Conservation (phyloP, 2,329 filamentous ascomycete species). For the Chaetomium sp. region DNA sequence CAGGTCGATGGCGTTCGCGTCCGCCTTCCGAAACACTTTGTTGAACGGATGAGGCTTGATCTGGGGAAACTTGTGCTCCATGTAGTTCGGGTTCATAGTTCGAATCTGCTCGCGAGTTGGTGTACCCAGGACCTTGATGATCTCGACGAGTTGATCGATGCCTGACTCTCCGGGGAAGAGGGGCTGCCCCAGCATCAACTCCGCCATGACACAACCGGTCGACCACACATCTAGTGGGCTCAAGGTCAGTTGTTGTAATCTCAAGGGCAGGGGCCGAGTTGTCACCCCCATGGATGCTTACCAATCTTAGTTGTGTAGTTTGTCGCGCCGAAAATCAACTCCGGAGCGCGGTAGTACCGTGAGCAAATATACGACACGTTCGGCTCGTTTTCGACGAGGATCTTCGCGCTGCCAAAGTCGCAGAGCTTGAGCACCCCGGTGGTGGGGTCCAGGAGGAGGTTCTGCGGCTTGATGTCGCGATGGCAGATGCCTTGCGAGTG, state of each 20-base stretch:
- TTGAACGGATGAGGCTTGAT: constrained; percentile 99
- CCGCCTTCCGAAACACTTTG: constrained; percentile 98
- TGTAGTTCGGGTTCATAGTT: constrained; percentile 99
- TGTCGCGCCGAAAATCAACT: constrained; percentile 97
- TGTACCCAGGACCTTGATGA: constrained; percentile 97
- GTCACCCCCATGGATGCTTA: constrained; percentile 51
- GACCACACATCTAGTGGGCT: constrained; percentile 86
- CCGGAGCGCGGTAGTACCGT: constrained; percentile 95
- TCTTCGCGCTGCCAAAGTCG: constrained; percentile 99
- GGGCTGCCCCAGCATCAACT: constrained; percentile 97
- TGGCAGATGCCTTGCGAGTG: constrained; percentile 99
- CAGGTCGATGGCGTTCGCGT: constrained; percentile 87
- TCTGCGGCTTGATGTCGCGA: constrained; percentile 98
- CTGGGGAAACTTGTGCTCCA: constrained; percentile 99
- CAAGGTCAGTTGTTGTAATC: constrained; percentile 12
- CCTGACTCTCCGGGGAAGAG: constrained; percentile 97
- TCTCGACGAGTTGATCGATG: constrained; percentile 97
- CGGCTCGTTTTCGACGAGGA: constrained; percentile 96
- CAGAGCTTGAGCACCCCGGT: constrained; percentile 95
- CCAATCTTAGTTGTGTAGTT: constrained; percentile 99
- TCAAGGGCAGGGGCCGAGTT: no score
- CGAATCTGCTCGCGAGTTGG: constrained; percentile 97
- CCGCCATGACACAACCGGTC: constrained; percentile 98
- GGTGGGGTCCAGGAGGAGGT: constrained; percentile 87
- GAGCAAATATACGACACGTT: constrained; percentile 99